phyloP scores from a whole-genome alignment of 2,329 filamentous ascomycete genomes.

The Xylaria sp. region DNA sequence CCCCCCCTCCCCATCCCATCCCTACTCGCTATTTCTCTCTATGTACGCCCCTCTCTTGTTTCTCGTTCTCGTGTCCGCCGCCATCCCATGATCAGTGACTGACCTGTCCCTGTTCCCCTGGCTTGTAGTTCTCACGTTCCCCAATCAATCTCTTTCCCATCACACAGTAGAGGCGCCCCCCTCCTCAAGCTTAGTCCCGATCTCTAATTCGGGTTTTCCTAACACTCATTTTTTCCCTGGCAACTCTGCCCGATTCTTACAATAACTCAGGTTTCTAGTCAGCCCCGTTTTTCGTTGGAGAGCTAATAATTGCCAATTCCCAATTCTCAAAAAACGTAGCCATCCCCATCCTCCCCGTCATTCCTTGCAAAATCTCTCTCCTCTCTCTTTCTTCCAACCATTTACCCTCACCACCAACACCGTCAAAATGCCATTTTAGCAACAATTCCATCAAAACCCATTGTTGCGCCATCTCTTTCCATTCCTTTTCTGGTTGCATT shows the following conservation, averaged over 20 bases:
- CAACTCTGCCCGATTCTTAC: conserved; percentile 48
- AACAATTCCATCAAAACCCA: conserved; percentile 53
- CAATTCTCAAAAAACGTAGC: conserved; percentile 59
- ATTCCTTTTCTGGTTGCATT: conserved; percentile 46
- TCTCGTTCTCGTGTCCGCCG: neutral
- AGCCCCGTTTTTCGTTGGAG: conserved; percentile 63
- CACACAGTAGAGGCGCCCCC: conserved; percentile 26
- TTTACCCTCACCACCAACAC: conserved; percentile 46
- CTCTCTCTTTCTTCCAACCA: conserved; percentile 44
- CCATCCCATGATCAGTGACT: neutral
- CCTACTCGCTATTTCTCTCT: conserved; percentile 20
- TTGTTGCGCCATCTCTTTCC: conserved; percentile 49
- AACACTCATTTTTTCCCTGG: conserved; percentile 54
- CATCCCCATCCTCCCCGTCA: conserved; percentile 59
- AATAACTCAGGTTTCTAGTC: conserved; percentile 40
- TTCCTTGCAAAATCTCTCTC: conserved; percentile 38
- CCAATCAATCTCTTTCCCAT: conserved; percentile 44
- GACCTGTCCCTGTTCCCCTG: conserved; percentile 19
- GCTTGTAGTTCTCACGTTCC: conserved; percentile 31
- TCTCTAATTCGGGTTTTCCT: conserved; percentile 51
- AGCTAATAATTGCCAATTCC: conserved; percentile 58
- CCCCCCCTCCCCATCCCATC: conserved; percentile 24
- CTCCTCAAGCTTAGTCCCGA: conserved; percentile 50
- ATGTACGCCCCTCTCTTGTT: conserved; percentile 18
- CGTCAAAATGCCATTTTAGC: conserved; percentile 49